phyloP scores from a whole-genome alignment of 2,329 filamentous ascomycete genomes.

The Pseudogymnoascus destructans region DNA sequence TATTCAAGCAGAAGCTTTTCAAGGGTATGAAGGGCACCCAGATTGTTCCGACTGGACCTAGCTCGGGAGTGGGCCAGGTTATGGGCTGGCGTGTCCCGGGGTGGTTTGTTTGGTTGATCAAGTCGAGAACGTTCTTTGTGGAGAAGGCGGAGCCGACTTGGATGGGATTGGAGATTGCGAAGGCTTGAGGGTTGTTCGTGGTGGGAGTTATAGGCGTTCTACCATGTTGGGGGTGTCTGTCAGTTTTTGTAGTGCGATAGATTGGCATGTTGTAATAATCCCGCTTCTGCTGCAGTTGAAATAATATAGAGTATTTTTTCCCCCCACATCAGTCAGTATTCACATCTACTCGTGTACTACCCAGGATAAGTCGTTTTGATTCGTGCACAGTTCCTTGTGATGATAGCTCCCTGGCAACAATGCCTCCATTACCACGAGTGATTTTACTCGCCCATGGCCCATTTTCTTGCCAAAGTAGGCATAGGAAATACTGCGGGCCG shows the following conservation, averaged over 20 bases:
- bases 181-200: neutral
- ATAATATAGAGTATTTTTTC: neutral
- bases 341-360: neutral
- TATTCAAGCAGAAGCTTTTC: constrained; percentile 21
- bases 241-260: neutral
- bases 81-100: constrained; percentile 29
- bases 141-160: constrained; percentile 16
- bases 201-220: neutral
- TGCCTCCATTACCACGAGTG: neutral
- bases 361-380: neutral
- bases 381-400: neutral
- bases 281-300: neutral
- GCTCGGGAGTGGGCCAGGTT: constrained; percentile 28
- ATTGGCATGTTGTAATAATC: neutral
- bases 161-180: constrained; percentile 11
- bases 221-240: neutral
- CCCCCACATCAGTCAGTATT: neutral
- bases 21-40: constrained; percentile 26
- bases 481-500: neutral
- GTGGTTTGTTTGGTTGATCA: constrained; percentile 28
- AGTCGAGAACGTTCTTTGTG: constrained; percentile 28
- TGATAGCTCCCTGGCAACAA: neutral
- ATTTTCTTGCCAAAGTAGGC: neutral
- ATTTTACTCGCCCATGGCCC: neutral
- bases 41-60: constrained; percentile 29